Evolutionary conservation across 1,284 basidiomycete genomes (phyloP), one percentile per base, ranked within the genome.

Genomic region (Trametes sp.): DNA sequence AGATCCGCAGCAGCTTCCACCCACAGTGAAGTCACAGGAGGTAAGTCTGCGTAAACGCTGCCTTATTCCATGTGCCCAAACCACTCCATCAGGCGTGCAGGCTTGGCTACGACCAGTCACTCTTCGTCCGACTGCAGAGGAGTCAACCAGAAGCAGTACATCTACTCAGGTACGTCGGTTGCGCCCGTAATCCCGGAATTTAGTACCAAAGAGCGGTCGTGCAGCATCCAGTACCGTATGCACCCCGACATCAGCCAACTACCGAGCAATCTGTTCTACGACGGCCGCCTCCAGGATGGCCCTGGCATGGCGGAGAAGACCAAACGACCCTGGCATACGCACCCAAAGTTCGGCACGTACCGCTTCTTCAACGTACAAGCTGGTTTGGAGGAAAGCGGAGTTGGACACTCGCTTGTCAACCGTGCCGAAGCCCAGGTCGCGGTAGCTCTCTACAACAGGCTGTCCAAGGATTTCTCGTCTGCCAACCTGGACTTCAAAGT

Each of bases 211-310:
- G 65, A 41, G 54, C 21, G 41, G 33, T 44, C 59, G 19, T 44
- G 33, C 64, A 96, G 94, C 69, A 99, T 99, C 51, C 98, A 99
- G 79, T 99, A 99, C 75, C 97, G 98, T 74, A 99, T 99, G 98
- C 96, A 99, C 76, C 97, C 98, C 1, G 89, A 93, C 62, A 99
- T 99, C 74, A 97, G 95, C 67, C 81, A 82, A 53, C 85, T 99
- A 31, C 98, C 98, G 0, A 98, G 96, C 65, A 84, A 83, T 56
- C 79, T 96, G 1, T 99, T 99, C 79, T 99, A 99, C 76, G 80
- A 90, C 56, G 87, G 89, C 5, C 84, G 87, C 51, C 82, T 99
- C 21, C 80, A 86, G 51, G 95, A 99, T 74, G 98, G 98, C 1
- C 95, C 95, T 1, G 84, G 85, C 46, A 98, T 99, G 96, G 90